Evolutionary conservation across 495 filamentous ascomycete genomes (phyloP), one percentile per base, ranked within the genome.

Genomic region (Hapsidospora chrysogenum): DNA sequence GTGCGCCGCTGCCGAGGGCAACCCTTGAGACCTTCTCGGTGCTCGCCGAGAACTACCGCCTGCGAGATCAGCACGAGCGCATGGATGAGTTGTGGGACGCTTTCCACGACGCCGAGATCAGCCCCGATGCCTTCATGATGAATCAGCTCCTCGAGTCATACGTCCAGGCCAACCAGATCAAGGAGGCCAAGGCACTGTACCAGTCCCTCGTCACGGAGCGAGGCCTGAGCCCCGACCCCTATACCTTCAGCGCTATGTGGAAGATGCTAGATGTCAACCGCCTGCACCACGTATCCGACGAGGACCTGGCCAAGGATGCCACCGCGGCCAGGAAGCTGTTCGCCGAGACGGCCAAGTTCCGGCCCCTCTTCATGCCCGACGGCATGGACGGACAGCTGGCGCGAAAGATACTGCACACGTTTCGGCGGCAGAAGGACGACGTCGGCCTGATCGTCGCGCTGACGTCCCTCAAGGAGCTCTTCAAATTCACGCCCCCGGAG

Each of bases 11-110:
- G 33, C 49, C 63, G 29, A 21, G 46, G 39, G 81, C 78, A 8
- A 83, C 64, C 17, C 66, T 77, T 22, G 81, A 87, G 43, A 87
- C 81, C 0, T 85, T 85, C 42, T 77, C 69, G 0, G 58, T 87
- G 15, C 67, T 87, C 20, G 69, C 83, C 16, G 64, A 78, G 26
- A 72, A 80, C 40, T 85, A 84, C 47, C 68, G 64, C 31, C 63
- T 68, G 31, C 66, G 77, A 26, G 54, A 68, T 10, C 64, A 74
- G 17, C 60, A 70, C 33, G 50, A 58, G 4, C 63, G 66, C 43
- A 58, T 78, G 35, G 47, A 64, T 31, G 58, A 72, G 26, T 53
- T 86, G 9, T 68, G 68, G 44, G 54, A 64, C 22, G 63, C 61
- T 15, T 64, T 84, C 29, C 46, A 54, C 21, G 48, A 66, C 28